phyloP scores from a whole-genome alignment of 2,329 filamentous ascomycete species.

The Stagonosporopsis vannaccii region DNA sequence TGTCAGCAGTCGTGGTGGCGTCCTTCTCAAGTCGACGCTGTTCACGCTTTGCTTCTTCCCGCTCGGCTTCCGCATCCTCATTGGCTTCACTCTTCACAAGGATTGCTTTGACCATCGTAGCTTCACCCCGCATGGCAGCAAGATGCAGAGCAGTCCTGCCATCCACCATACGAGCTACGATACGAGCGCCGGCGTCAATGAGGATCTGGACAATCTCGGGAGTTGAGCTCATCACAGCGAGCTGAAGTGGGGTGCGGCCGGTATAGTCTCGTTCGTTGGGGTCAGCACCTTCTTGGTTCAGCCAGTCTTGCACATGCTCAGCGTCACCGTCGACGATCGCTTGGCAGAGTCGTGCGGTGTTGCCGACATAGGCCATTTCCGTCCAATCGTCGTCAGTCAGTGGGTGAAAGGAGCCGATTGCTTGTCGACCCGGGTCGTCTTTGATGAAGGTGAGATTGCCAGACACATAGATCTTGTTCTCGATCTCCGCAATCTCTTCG shows the following conservation, averaged over 20 bases:
- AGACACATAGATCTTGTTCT: constrained; percentile 77
- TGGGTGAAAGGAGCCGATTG: constrained; percentile 77
- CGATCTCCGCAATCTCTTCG: constrained; percentile 72
- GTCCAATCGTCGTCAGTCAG: constrained; percentile 86
- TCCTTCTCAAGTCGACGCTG: constrained; percentile 30
- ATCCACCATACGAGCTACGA: constrained; percentile 78
- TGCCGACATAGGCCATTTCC: constrained; percentile 87
- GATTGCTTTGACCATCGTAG: constrained; percentile 74
- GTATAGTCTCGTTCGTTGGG: constrained; percentile 68
- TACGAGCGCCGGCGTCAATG: constrained; percentile 73
- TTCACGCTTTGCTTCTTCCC: constrained; percentile 57
- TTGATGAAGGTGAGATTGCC: constrained; percentile 77
- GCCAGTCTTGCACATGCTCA: constrained; percentile 74
- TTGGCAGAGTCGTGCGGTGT: constrained; percentile 78
- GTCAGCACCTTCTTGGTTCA: constrained; percentile 70
- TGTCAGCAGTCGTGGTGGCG: constrained; percentile 1
- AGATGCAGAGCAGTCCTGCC: constrained; percentile 84
- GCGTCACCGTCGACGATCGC: constrained; percentile 79
- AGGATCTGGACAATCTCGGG: constrained; percentile 74
- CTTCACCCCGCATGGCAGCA: constrained; percentile 73
- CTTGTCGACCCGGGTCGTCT: constrained; percentile 81
- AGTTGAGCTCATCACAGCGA: constrained; percentile 74
- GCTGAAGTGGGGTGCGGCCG: constrained; percentile 78
- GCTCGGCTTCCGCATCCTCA: constrained; percentile 70
- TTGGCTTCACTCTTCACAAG: constrained; percentile 78